Conservation (phyloP, 73 alveolate species). For the Symbiodinium natans region DNA sequence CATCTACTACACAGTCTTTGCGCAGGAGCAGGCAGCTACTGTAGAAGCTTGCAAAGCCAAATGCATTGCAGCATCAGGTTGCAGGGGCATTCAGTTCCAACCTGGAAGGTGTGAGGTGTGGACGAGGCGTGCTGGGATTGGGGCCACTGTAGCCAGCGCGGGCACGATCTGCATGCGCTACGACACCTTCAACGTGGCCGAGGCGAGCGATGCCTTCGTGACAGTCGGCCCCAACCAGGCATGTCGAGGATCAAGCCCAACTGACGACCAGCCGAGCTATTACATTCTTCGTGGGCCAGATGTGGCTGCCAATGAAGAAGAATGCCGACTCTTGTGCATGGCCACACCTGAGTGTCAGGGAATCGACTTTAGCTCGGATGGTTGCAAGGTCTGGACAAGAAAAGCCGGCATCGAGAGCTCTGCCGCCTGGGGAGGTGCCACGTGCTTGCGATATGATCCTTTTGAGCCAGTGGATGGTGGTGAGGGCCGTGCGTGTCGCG, state of each 20-base stretch:
- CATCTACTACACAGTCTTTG: constrained; percentile 54
- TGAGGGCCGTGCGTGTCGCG: constrained; percentile 34
- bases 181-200: background rate
- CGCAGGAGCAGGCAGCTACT: background rate
- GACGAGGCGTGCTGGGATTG: constrained; percentile 61
- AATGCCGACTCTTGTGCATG: constrained; percentile 29
- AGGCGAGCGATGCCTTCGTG: background rate
- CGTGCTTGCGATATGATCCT: constrained; percentile 23
- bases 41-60: constrained; percentile 28
- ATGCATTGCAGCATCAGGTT: background rate
- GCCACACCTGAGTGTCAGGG: constrained; percentile 46
- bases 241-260: constrained; percentile 5
- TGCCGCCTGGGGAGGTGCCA: background rate
- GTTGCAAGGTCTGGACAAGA: constrained; percentile 29
- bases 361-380: background rate
- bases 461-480: constrained; percentile 40
- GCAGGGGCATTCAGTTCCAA: constrained; percentile 67
- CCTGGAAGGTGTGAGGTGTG: constrained; percentile 77
- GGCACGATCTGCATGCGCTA: constrained; percentile 49
- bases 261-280: background rate
- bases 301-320: background rate
- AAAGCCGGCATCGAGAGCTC: constrained; percentile 32
- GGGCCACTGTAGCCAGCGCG: constrained; percentile 35
- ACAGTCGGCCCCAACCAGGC: background rate
- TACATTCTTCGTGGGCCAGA: constrained; percentile 23